Conservation (phyloP, 192 early-diverging fungal genomes). For the Backusella mclennaniae region DNA sequence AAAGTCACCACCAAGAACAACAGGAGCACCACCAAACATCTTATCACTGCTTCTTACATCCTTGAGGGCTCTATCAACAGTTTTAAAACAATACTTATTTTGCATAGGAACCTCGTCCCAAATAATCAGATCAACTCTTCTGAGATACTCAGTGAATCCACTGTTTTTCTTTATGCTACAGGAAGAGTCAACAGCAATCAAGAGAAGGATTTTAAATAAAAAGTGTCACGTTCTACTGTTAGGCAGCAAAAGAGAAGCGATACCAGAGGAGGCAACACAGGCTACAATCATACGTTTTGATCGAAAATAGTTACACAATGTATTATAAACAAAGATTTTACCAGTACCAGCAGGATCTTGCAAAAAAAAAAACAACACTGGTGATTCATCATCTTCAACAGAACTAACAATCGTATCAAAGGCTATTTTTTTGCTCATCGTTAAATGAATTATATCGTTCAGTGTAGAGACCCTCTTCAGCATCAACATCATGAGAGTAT, state of each 20-base stretch:
- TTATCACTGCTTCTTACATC: background rate
- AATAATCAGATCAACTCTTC: background rate
- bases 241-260: background rate
- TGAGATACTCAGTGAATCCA: background rate
- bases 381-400: background rate
- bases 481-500: background rate
- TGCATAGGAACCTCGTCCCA: constrained; percentile 13
- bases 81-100: background rate
- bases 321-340: background rate
- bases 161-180: background rate
- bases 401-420: background rate
- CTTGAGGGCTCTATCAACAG: background rate
- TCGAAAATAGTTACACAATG: no score
- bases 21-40: background rate
- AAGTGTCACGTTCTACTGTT: background rate
- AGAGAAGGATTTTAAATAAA: background rate
- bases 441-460: background rate
- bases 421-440: background rate
- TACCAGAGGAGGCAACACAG: no score
- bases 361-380: background rate
- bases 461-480: background rate
- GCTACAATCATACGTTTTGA: no score
- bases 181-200: background rate
- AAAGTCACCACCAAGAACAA: constrained; percentile 1
- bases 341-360: constrained; percentile 1